These are phyloP conservation scores for Kwoniella newhampshirensis DNA, from an alignment of 768 basidiomycete genomes.

Conservation along the genomic window DNA sequence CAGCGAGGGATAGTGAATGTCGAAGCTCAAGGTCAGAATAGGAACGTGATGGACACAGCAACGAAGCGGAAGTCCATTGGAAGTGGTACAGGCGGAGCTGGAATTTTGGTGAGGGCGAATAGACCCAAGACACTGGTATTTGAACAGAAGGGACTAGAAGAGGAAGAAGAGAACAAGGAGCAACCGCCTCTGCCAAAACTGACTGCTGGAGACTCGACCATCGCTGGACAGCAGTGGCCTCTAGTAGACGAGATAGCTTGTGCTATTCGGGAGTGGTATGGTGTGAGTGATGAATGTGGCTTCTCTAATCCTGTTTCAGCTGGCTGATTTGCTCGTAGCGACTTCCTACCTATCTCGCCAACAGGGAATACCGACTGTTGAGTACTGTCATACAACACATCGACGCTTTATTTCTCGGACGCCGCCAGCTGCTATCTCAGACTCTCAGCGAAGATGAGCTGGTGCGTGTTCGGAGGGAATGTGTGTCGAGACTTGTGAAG, in stretches of 20 bases:
- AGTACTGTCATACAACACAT: slow-evolving; percentile 82
- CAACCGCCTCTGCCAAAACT: slow-evolving; percentile 70
- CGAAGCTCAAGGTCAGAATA: neutral
- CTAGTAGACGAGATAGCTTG: slow-evolving; percentile 97
- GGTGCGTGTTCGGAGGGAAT: slow-evolving; percentile 73
- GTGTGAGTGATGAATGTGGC: slow-evolving; percentile 12
- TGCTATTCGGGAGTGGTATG: slow-evolving; percentile 91
- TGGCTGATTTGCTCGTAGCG: slow-evolving; percentile 25
- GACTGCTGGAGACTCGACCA: slow-evolving; percentile 91
- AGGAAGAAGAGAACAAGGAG: slow-evolving; percentile 34
- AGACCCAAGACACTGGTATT: slow-evolving; percentile 38
- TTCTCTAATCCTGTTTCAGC: neutral
- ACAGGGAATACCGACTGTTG: slow-evolving; percentile 86
- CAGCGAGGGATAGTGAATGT: slow-evolving; percentile 11
- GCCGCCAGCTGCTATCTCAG: slow-evolving; percentile 82
- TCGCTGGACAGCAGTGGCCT: slow-evolving; percentile 76
- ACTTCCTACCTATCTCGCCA: slow-evolving; percentile 85
- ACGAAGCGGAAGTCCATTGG: slow-evolving; percentile 11
- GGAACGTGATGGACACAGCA: neutral
- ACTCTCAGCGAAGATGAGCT: slow-evolving; percentile 86
- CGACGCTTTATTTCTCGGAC: slow-evolving; percentile 84
- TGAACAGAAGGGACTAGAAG: slow-evolving; percentile 5
- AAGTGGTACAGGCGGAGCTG: slow-evolving; percentile 1
- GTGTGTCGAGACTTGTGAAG: slow-evolving; percentile 79
- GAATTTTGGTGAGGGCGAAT: slow-evolving; percentile 14